Evolutionary conservation across 306 rosid genomes (phyloP).

Genomic region (Trifolium repens): DNA sequence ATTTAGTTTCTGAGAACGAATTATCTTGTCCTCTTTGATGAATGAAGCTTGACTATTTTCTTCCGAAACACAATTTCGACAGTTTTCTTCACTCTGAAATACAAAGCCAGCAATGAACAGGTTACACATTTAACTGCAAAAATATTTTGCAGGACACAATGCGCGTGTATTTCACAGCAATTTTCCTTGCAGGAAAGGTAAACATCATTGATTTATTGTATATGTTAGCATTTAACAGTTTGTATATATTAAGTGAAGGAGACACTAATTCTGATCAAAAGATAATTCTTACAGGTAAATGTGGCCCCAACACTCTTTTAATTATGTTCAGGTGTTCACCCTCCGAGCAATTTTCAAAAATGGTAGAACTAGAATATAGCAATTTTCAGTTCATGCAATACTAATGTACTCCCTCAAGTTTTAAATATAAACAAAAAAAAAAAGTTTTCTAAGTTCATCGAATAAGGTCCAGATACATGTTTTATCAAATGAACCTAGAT

Average conservation of each 20-base stretch:
- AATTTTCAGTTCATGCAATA: background rate
- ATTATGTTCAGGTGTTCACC: slow-evolving; percentile 37
- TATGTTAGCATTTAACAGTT: background rate
- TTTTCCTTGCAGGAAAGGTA: too few species aligned
- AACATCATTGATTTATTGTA: background rate
- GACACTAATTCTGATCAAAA: background rate
- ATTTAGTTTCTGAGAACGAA: slow-evolving; percentile 35
- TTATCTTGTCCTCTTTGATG: background rate
- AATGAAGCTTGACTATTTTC: background rate
- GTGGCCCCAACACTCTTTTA: slow-evolving; percentile 36
- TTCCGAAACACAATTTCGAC: background rate
- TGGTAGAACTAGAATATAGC: background rate
- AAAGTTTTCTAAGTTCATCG: too few species aligned
- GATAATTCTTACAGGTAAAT: slow-evolving; percentile 36
- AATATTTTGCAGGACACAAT: background rate
- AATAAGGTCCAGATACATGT: too few species aligned
- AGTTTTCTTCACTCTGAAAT: slow-evolving; percentile 6
- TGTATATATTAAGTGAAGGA: background rate
- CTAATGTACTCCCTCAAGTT: too few species aligned
- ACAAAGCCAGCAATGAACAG: background rate
- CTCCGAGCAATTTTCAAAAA: slow-evolving; percentile 8
- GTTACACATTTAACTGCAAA: background rate
- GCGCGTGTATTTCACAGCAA: background rate
- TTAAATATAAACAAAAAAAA: too few species aligned
- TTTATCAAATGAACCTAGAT: too few species aligned